Evolutionary conservation across 1,139 yeast species (phyloP).

Genomic region (Hyphopichia wangnamkhiaoensis): DNA sequence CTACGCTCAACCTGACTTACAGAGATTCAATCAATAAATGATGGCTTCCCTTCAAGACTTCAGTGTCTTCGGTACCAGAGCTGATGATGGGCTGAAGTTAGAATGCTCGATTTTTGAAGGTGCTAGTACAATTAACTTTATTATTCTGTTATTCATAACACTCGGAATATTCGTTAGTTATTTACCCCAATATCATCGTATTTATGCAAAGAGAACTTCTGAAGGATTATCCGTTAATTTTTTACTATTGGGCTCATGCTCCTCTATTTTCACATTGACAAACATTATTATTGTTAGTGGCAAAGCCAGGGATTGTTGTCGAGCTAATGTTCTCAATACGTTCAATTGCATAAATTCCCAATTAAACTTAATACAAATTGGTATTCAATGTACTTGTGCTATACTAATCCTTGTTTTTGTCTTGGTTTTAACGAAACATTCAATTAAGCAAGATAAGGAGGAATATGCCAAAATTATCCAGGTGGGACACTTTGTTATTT

Average conservation of each 20-base stretch:
- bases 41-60: neutral
- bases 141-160: constrained; percentile 54
- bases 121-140: constrained; percentile 48
- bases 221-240: constrained; percentile 81
- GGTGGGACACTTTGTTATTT: constrained; percentile 41
- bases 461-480: constrained; percentile 45
- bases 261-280: constrained; percentile 69
- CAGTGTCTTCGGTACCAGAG: neutral
- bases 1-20: no score
- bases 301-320: constrained; percentile 56
- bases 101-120: constrained; percentile 45
- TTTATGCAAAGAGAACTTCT: constrained; percentile 59
- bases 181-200: constrained; percentile 71
- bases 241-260: constrained; percentile 69
- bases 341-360: constrained; percentile 73
- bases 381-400: constrained; percentile 67
- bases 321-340: constrained; percentile 33
- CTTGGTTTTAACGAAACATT: constrained; percentile 44
- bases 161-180: constrained; percentile 74
- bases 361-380: constrained; percentile 69
- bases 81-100: neutral
- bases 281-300: constrained; percentile 66
- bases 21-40: neutral
- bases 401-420: constrained; percentile 59
- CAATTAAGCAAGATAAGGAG: constrained; percentile 45